These are phyloP conservation scores for Aspergillus conjunctus DNA, from an alignment of 495 filamentous ascomycete species.

Conservation along the genomic window DNA sequence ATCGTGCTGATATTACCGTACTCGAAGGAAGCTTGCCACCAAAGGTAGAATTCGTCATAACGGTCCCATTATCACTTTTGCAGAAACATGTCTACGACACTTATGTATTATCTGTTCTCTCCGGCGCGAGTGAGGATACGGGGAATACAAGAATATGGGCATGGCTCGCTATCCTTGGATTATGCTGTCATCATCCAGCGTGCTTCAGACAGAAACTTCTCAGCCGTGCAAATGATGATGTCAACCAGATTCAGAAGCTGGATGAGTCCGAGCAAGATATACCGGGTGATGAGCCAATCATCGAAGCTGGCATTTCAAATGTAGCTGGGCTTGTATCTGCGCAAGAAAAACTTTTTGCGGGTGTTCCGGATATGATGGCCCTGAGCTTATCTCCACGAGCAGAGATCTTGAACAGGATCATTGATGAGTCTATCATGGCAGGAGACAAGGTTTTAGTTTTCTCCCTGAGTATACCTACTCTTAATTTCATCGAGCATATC, in stretches of 20 bases:
- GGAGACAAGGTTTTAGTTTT: slow-evolving; percentile 78
- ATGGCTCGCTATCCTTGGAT: slow-evolving; percentile 57
- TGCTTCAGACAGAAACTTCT: slow-evolving; percentile 61
- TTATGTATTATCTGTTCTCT: slow-evolving; percentile 51
- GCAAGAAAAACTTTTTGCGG: slow-evolving; percentile 34
- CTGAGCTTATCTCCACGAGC: slow-evolving; percentile 64
- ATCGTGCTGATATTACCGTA: slow-evolving; percentile 69
- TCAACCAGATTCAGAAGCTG: slow-evolving; percentile 30
- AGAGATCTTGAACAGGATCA: slow-evolving; percentile 63
- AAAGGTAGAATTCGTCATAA: slow-evolving; percentile 83
- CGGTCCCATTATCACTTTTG: slow-evolving; percentile 64
- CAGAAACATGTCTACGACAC: slow-evolving; percentile 65
- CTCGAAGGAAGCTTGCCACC: slow-evolving; percentile 63
- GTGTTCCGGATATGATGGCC: slow-evolving; percentile 34
- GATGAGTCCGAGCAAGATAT: slow-evolving; percentile 29
- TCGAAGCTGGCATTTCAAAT: slow-evolving; percentile 35
- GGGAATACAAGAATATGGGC: slow-evolving; percentile 39
- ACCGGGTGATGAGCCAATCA: slow-evolving; percentile 32
- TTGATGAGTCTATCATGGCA: slow-evolving; percentile 58
- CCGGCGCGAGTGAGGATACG: slow-evolving; percentile 25
- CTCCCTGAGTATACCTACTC: slow-evolving; percentile 67
- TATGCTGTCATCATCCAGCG: slow-evolving; percentile 77
- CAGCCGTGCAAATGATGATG: slow-evolving; percentile 25
- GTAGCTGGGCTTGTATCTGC: slow-evolving; percentile 23
- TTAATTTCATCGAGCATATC: slow-evolving; percentile 66